These are phyloP conservation scores for Lunularia cruciata DNA, from an alignment of 225 moss, liverwort and hornwort genomes.

Conservation along the genomic window DNA sequence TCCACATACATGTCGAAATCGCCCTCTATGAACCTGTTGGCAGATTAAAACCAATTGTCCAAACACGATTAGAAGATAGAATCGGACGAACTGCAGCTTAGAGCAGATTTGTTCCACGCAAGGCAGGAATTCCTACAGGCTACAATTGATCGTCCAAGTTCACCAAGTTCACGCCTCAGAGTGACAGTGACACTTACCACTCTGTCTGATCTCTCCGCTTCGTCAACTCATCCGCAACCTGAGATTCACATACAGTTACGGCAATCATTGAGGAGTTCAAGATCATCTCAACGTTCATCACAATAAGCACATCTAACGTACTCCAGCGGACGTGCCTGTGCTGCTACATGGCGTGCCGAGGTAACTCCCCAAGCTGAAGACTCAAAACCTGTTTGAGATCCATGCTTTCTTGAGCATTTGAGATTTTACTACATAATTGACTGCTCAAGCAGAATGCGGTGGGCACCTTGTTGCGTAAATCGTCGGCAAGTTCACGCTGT, in stretches of 20 bases:
- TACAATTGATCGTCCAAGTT: no score
- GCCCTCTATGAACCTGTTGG: slow-evolving; percentile 88
- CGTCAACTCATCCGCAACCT: slow-evolving; percentile 80
- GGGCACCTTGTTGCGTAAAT: slow-evolving; percentile 61
- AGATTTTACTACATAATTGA: not conserved
- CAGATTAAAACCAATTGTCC: not conserved
- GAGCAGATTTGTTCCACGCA: not conserved
- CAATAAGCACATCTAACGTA: no score
- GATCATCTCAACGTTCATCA: not conserved
- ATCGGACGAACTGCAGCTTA: not conserved
- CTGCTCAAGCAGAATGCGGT: no score
- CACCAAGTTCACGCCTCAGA: no score
- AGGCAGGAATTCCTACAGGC: no score
- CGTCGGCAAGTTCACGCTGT: slow-evolving; percentile 81
- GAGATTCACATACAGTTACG: no score
- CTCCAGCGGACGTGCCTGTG: no score
- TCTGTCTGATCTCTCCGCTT: slow-evolving; percentile 73
- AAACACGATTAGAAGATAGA: not conserved
- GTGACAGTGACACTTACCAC: no score
- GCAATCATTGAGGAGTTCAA: not conserved
- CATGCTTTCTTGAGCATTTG: not conserved
- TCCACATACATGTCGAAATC: slow-evolving; percentile 84
- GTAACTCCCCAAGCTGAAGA: not conserved
- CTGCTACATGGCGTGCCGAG: no score
- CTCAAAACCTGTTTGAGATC: not conserved